Percentiles rank a stretch among this genome's conserved stretches.
phyloP scores from a whole-genome alignment of 768 basidiomycete genomes.

The Tulasnella sp. region DNA sequence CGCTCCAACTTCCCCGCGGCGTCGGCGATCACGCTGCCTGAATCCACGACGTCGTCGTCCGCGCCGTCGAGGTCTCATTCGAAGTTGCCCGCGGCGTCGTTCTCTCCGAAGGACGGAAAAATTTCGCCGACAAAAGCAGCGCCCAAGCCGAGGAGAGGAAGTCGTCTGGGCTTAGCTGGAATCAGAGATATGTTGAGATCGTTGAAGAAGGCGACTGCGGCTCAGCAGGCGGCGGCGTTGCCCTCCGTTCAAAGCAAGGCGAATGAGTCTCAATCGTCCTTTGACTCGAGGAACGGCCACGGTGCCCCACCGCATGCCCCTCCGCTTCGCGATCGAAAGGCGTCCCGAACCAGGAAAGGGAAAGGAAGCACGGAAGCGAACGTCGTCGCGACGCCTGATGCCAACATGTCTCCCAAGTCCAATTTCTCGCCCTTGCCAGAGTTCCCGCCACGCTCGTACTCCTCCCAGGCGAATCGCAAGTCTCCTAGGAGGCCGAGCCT shows the following conservation, averaged over 20 bases:
- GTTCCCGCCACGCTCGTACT: neutral
- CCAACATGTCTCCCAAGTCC: neutral
- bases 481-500: conserved; percentile 66
- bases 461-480: conserved; percentile 11
- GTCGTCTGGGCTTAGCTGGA: conserved; percentile 1
- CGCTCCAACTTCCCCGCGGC: conserved; percentile 6
- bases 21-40: conserved; percentile 14
- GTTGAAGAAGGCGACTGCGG: conserved; percentile 36
- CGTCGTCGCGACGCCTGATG: neutral
- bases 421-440: neutral
- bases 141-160: neutral
- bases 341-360: neutral
- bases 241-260: neutral
- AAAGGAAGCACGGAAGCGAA: neutral
- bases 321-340: neutral
- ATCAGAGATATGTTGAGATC: conserved; percentile 51
- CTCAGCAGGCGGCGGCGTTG: neutral
- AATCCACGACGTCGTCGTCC: conserved; percentile 6
- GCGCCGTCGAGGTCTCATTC: neutral
- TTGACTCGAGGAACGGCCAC: neutral
- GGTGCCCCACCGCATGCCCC: neutral
- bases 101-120: neutral
- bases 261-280: neutral
- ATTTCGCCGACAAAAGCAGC: neutral
- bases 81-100: neutral